Percentiles rank a stretch among this genome's conserved stretches.
phyloP scores from a whole-genome alignment of 1,139 yeast genomes.

The Candida tropicalis region DNA sequence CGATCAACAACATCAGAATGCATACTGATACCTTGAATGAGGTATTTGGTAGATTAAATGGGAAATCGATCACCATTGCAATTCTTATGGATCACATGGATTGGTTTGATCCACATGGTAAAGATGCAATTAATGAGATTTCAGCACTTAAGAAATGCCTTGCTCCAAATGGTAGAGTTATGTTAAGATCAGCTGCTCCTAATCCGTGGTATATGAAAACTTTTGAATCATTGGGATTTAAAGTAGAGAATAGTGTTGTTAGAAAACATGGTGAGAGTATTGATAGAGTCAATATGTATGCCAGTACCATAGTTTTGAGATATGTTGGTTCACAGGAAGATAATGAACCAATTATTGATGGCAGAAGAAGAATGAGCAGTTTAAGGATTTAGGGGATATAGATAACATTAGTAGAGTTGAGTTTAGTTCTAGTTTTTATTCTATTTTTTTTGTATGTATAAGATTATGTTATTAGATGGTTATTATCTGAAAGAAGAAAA shows the following conservation, averaged over 20 bases:
- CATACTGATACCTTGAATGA: slow-evolving; percentile 82
- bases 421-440: neutral
- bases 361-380: slow-evolving; percentile 42
- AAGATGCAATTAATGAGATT: slow-evolving; percentile 68
- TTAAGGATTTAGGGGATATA: slow-evolving; percentile 35
- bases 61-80: slow-evolving; percentile 69
- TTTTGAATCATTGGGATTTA: slow-evolving; percentile 68
- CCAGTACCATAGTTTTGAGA: slow-evolving; percentile 51
- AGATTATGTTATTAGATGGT: neutral
- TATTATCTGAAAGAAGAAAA: too few relatives aligned
- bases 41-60: slow-evolving; percentile 66
- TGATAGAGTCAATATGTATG: slow-evolving; percentile 85
- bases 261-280: slow-evolving; percentile 64
- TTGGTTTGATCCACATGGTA: slow-evolving; percentile 74
- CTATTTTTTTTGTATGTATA: neutral
- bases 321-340: neutral
- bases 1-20: slow-evolving; percentile 68
- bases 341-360: slow-evolving; percentile 9
- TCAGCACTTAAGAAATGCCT: slow-evolving; percentile 64
- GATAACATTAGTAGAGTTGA: neutral
- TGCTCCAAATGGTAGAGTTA: slow-evolving; percentile 68
- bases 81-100: slow-evolving; percentile 93
- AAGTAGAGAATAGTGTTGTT: slow-evolving; percentile 68
- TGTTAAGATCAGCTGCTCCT: slow-evolving; percentile 74
- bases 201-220: slow-evolving; percentile 77